Conservation (phyloP, 2,329 filamentous ascomycete genomes). For the Lojkania enalia region DNA sequence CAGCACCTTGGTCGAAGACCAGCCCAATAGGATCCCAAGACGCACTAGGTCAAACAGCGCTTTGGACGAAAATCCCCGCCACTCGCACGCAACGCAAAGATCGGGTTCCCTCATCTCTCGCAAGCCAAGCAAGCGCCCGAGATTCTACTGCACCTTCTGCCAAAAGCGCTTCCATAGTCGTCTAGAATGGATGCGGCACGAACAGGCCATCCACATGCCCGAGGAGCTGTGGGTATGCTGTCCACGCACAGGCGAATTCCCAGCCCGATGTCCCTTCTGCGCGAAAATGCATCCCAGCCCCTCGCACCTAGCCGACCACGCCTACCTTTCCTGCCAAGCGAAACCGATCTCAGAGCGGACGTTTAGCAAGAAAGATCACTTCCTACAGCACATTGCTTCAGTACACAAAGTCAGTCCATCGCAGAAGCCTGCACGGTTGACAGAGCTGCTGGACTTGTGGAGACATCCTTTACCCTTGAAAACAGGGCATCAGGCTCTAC, state of each 20-base stretch:
- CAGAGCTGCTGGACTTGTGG: conserved; percentile 28
- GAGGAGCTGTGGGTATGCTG: conserved; percentile 31
- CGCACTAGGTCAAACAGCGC: conserved; percentile 22
- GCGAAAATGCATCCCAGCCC: conserved; percentile 49
- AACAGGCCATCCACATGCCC: conserved; percentile 63
- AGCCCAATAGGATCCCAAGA: conserved; percentile 4
- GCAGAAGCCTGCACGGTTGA: conserved; percentile 46
- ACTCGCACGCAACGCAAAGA: conserved; percentile 1
- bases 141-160: conserved; percentile 33
- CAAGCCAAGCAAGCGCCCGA: conserved; percentile 19
- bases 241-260: conserved; percentile 41
- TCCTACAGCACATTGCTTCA: conserved; percentile 54
- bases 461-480: conserved; percentile 21
- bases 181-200: conserved; percentile 64
- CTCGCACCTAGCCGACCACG: conserved; percentile 56
- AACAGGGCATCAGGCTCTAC: conserved; percentile 24
- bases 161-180: conserved; percentile 41
- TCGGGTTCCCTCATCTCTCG: conserved; percentile 7
- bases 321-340: conserved; percentile 61
- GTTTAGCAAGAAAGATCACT: conserved; percentile 55
- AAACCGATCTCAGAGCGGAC: conserved; percentile 58
- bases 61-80: conserved; percentile 15
- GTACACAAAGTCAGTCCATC: conserved; percentile 48
- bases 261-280: conserved; percentile 54
- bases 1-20: conserved; percentile 8